Evolutionary conservation across 1,139 yeast species (phyloP), one percentile per base, ranked within the genome.

Genomic region (Saccharomyces pastorianus): DNA sequence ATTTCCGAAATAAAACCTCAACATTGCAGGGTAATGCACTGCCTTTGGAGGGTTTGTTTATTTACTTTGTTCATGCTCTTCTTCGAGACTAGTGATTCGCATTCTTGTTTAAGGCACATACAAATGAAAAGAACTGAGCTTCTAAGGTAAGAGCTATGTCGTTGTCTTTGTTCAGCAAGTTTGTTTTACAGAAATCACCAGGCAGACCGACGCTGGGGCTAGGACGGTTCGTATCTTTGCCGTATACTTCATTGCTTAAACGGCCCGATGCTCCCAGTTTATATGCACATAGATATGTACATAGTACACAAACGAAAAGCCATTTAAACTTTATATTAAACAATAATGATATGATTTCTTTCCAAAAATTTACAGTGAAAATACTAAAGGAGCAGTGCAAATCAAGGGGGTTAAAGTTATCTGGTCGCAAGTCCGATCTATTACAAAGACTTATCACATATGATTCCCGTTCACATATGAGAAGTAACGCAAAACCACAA

Each of bases 391-490:
- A 66, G 52, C 85, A 82, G 63, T 82, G 85, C 64, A 76, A 76
- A 53, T 72, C 71, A 54, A 76, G 83, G 57, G 85, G 85, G 0
- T 66, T 82, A 56, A 80, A 78, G 59, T 76, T 81, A 0, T 69
- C 79, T 29, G 88, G 88, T 11, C 75, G 74, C 52, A 82, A 82
- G 62, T 65, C 76, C 13, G 84, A 82, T 47, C 67, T 82, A 23
- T 73, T 80, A 46, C 80, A 79, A 55, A 74, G 85, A 55, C 66
- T 81, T 31, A 59, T 69, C 26, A 31, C 34, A 31, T 31, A 31
- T 6, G 34, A 31, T 31, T 31, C 34, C 34, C 34, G 34, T 31
- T 31, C 34, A 31, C 4, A 31, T 31, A 31, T 31, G 34, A 31
- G 4, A 31, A 31, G 4, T 3, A 3, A 2, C 34, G 14, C 34